Evolutionary conservation across 805 yeast species (phyloP).

Genomic region (Ogataea pignaliae): DNA sequence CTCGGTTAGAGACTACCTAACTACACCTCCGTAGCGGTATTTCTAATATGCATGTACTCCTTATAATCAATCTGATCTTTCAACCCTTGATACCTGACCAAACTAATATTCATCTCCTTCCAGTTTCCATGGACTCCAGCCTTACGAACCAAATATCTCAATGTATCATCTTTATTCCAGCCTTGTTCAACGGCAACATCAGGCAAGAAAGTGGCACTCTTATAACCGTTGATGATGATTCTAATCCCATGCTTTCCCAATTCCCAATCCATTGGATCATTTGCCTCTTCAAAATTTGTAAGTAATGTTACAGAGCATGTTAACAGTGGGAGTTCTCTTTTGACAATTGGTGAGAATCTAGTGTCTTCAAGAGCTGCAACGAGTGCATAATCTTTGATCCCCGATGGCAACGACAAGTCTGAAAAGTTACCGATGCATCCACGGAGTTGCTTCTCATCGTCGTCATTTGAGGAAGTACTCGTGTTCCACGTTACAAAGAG

Average conservation of each 20-base stretch:
- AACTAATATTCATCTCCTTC: slow-evolving; percentile 35
- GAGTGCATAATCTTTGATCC: slow-evolving; percentile 58
- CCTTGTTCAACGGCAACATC: slow-evolving; percentile 85
- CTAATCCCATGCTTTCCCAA: slow-evolving; percentile 81
- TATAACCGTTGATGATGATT: slow-evolving; percentile 42
- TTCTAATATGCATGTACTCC: slow-evolving; percentile 32
- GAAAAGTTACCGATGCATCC: slow-evolving; percentile 95
- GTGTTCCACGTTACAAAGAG: slow-evolving; percentile 86
- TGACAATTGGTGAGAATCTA: slow-evolving; percentile 63
- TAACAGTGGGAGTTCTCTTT: slow-evolving; percentile 49
- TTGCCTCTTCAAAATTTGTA: slow-evolving; percentile 49
- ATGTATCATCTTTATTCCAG: slow-evolving; percentile 72
- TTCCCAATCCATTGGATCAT: slow-evolving; percentile 65
- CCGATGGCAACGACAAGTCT: slow-evolving; percentile 46
- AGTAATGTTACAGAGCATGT: slow-evolving; percentile 62
- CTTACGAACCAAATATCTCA: slow-evolving; percentile 65
- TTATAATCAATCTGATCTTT: slow-evolving; percentile 40
- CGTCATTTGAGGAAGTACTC: slow-evolving; percentile 13
- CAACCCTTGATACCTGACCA: slow-evolving; percentile 54
- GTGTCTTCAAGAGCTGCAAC: slow-evolving; percentile 74
- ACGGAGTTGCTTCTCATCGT: slow-evolving; percentile 43
- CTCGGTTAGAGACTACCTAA: background rate
- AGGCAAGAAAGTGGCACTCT: slow-evolving; percentile 82
- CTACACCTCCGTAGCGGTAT: background rate
- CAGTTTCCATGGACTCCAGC: slow-evolving; percentile 45